Conservation (phyloP, 257 asterid genomes). For the Thymus mandschuricus region DNA sequence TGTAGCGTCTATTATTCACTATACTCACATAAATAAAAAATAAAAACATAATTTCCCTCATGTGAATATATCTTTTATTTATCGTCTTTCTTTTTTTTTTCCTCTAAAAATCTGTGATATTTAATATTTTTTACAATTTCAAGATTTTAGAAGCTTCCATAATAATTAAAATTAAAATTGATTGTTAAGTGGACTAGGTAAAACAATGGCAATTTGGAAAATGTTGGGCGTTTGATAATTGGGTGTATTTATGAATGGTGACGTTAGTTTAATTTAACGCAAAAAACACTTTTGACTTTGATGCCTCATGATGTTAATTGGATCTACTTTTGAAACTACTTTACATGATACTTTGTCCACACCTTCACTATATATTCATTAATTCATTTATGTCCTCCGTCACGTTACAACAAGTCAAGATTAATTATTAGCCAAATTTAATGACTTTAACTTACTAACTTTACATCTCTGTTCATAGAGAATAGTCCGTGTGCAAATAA, state of each 20-base stretch:
- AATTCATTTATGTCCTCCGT: background rate
- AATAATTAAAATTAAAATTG: background rate
- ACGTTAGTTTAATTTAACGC: background rate
- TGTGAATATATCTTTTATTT: no score
- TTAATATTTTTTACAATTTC: background rate
- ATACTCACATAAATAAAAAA: background rate
- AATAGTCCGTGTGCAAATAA: no score
- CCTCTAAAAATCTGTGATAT: no score
- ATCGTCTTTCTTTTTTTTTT: no score
- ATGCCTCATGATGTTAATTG: background rate
- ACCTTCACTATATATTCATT: background rate
- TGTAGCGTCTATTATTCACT: background rate
- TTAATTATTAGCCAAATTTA: background rate
- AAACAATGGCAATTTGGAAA: conserved; percentile 9
- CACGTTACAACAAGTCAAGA: background rate
- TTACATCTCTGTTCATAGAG: background rate
- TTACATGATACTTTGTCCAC: background rate
- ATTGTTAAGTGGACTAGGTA: conserved; percentile 7
- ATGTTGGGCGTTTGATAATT: background rate
- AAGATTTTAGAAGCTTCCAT: conserved; percentile 26
- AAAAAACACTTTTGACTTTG: conserved; percentile 7
- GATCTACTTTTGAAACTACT: background rate
- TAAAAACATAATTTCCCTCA: background rate
- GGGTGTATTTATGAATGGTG: conserved; percentile 1
- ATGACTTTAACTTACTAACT: background rate